phyloP scores from a whole-genome alignment of 371 early-diverging fungal genomes.

The Smittium mucronatum region DNA sequence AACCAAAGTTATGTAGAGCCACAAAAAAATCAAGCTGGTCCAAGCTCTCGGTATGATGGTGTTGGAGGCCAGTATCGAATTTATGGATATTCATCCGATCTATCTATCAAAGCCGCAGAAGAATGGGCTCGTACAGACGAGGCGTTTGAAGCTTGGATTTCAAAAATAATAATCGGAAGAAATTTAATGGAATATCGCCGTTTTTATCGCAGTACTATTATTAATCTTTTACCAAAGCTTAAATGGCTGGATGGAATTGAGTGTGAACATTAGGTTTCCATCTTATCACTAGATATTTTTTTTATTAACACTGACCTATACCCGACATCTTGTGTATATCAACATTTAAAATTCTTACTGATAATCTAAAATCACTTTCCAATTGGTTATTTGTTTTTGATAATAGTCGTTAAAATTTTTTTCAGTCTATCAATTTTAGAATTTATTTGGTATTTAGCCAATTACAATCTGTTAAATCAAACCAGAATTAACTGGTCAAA shows the following conservation, averaged over 20 bases:
- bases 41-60: not conserved
- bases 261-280: too few species aligned
- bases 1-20: not conserved
- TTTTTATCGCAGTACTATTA: not conserved
- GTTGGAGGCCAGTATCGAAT: not conserved
- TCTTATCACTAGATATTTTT: too few species aligned
- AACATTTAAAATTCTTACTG: too few species aligned
- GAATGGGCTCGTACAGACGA: not conserved
- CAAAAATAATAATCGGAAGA: not conserved
- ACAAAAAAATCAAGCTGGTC: not conserved
- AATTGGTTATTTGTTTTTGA: too few species aligned
- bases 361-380: too few species aligned
- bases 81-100: not conserved
- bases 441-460: too few species aligned
- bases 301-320: too few species aligned
- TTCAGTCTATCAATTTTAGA: too few species aligned
- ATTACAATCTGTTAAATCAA: too few species aligned
- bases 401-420: too few species aligned
- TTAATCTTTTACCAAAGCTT: not conserved
- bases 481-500: too few species aligned
- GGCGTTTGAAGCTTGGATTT: not conserved
- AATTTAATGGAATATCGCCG: not conserved
- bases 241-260: conserved; percentile 7
- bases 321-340: too few species aligned
- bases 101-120: not conserved